A percentile compares a stretch with the other conserved stretches of the same genome.
Conservation (phyloP, 768 basidiomycete genomes). For the Suillus discolor region DNA sequence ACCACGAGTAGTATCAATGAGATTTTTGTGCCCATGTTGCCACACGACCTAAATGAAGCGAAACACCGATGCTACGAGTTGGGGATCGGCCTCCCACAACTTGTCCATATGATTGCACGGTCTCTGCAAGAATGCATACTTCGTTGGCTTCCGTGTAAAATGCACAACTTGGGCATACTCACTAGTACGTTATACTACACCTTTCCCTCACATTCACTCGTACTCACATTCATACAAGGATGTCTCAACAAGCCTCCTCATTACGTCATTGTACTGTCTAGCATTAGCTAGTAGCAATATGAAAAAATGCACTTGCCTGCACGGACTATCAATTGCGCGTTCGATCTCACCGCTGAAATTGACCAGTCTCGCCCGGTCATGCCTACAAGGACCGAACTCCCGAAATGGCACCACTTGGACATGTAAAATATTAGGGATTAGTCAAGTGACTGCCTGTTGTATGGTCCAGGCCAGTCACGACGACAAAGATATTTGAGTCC, state of each 20-base stretch:
- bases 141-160: not conserved
- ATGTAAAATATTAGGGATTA: not conserved
- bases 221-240: not conserved
- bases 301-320: not conserved
- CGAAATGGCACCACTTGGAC: not conserved
- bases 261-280: not conserved
- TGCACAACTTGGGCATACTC: not conserved
- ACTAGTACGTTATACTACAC: not conserved
- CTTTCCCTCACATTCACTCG: not conserved
- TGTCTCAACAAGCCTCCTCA: not conserved
- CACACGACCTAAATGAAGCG: constrained; percentile 78
- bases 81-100: constrained; percentile 79
- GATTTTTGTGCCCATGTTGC: constrained; percentile 72
- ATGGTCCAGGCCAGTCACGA: too few relatives aligned
- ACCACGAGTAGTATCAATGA: constrained; percentile 57
- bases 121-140: not conserved
- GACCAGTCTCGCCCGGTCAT: not conserved
- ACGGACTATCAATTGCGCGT: not conserved
- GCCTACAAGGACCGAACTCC: not conserved
- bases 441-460: not conserved
- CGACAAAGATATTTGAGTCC: too few relatives aligned
- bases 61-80: constrained; percentile 71
- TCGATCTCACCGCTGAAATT: not conserved
- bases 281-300: not conserved
- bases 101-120: not conserved